These are phyloP conservation scores for Solanum chiquidenum DNA, from an alignment of 257 asterid species.

Conservation along the genomic window DNA sequence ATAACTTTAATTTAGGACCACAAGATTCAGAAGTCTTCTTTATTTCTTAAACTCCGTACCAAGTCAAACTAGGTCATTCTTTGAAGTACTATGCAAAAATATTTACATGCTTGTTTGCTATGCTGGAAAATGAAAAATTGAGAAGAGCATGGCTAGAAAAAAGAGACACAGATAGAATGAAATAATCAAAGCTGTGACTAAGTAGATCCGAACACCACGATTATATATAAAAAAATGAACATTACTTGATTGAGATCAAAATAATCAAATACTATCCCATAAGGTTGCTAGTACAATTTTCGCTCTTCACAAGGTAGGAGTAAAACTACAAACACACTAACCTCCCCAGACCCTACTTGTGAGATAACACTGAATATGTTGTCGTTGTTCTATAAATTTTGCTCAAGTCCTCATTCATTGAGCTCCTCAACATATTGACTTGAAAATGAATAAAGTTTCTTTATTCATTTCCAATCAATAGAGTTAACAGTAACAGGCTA, in stretches of 20 bases:
- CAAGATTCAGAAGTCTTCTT: too few species aligned
- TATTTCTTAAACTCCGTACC: too few species aligned
- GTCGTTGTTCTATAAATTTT: neutral
- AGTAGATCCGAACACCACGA: neutral
- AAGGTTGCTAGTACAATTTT: neutral
- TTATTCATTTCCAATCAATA: neutral
- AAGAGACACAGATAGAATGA: neutral
- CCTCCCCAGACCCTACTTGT: neutral
- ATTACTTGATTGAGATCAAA: neutral
- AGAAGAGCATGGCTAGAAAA: neutral
- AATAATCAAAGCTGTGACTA: neutral
- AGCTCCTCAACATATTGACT: neutral
- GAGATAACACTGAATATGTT: neutral
- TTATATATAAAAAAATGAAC: neutral
- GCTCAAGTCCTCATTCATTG: neutral
- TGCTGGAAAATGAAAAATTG: neutral
- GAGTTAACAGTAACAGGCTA: neutral
- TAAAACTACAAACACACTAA: neutral
- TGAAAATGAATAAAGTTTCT: neutral
- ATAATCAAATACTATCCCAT: neutral
- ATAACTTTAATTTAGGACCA: too few species aligned
- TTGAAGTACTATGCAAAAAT: neutral
- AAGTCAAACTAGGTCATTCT: too few species aligned
- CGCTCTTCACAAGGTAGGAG: neutral
- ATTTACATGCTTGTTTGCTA: neutral